Conservation (phyloP, 2,329 filamentous ascomycete genomes). For the Fusarium cyanostomum region DNA sequence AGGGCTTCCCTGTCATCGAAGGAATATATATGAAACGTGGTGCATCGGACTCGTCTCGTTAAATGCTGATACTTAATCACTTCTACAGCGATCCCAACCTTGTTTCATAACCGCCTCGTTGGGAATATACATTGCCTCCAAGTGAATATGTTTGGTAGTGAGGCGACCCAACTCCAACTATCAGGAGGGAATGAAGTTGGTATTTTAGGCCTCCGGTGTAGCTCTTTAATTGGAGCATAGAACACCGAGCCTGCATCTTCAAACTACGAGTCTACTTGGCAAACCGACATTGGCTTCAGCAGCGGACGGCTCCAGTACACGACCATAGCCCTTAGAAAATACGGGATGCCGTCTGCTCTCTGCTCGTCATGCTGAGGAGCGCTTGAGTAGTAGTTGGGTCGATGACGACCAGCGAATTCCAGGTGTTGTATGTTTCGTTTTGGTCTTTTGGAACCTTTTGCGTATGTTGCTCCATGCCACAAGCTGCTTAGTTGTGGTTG, state of each 20-base stretch:
- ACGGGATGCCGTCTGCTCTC: conserved; percentile 16
- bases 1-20: conserved; percentile 20
- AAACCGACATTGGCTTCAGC: no score
- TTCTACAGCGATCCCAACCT: conserved; percentile 9
- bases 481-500: no score
- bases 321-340: conserved; percentile 12
- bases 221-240: no score
- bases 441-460: no score
- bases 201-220: not conserved
- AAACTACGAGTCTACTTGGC: no score
- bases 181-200: no score
- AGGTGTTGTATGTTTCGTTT: conserved; percentile 1
- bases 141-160: not conserved
- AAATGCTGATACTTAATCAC: conserved; percentile 24
- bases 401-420: conserved; percentile 17
- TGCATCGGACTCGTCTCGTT: conserved; percentile 24
- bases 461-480: no score
- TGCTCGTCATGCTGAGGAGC: conserved; percentile 10
- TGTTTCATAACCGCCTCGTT: conserved; percentile 3
- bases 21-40: conserved; percentile 25
- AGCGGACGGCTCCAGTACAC: no score
- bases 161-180: no score
- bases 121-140: not conserved
- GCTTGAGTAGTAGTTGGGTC: conserved; percentile 18
- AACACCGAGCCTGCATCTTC: no score